Conservation (phyloP, 352 stramenopile genomes). For the Pythium inflatum region DNA sequence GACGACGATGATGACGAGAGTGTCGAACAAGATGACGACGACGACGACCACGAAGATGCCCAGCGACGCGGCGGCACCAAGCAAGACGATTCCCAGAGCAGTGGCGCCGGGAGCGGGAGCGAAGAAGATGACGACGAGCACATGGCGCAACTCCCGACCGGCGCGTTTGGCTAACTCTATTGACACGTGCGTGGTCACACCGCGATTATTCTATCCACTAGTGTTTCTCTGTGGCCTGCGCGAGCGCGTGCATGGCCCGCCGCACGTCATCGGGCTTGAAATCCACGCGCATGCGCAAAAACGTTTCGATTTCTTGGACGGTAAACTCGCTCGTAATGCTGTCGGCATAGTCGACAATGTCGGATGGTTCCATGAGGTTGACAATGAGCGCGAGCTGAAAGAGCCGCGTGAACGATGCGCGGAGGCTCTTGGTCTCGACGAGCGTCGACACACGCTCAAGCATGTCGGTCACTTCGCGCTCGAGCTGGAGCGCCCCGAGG, state of each 20-base stretch:
- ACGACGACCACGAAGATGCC: conserved; percentile 34
- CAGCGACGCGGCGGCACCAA: conserved; percentile 1
- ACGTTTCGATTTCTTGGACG: conserved; percentile 50
- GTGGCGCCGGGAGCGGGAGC: conserved; percentile 43
- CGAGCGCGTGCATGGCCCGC: conserved; percentile 36
- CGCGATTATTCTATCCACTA: no score
- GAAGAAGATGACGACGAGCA: conserved; percentile 70
- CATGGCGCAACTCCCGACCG: conserved; percentile 63
- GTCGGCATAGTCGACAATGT: conserved; percentile 72
- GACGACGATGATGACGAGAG: conserved; percentile 35
- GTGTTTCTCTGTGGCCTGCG: neutral
- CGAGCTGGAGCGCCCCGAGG: conserved; percentile 75
- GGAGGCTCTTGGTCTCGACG: conserved; percentile 60
- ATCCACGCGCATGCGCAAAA: conserved; percentile 73
- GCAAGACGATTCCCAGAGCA: conserved; percentile 41
- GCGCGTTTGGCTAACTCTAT: conserved; percentile 54
- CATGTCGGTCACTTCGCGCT: conserved; percentile 73
- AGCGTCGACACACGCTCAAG: conserved; percentile 56
- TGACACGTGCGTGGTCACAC: no score
- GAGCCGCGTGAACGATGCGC: conserved; percentile 66
- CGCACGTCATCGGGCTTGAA: conserved; percentile 61
- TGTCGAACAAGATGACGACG: conserved; percentile 5
- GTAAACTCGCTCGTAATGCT: conserved; percentile 56
- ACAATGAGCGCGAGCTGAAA: conserved; percentile 83
- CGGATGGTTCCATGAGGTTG: conserved; percentile 74